Evolutionary conservation across 169 alveolate genomes (phyloP).

Genomic region (Eimeria maxima): DNA sequence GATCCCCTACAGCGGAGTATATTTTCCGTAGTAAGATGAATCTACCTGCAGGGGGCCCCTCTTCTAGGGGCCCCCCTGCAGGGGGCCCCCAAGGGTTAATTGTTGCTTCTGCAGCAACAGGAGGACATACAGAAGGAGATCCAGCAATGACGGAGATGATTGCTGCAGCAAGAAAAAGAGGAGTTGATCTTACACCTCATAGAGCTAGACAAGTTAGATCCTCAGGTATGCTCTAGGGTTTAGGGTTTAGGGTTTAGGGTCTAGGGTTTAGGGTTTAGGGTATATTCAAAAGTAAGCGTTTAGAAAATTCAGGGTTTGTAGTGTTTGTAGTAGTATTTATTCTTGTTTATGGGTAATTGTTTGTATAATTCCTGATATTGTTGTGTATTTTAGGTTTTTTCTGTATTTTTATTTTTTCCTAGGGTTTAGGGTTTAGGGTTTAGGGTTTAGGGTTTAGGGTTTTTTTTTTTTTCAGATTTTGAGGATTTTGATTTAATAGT

Average conservation of each 20-base stretch:
- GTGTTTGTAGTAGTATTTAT: too few relatives aligned
- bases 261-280: slow-evolving; percentile 17
- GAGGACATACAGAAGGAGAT: slow-evolving; percentile 60
- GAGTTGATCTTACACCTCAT: slow-evolving; percentile 51
- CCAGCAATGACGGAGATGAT: slow-evolving; percentile 66
- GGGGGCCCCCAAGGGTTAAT: neutral
- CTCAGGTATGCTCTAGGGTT: neutral
- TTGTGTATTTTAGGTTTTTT: too few relatives aligned
- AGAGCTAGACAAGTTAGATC: slow-evolving; percentile 34
- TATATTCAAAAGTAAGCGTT: neutral
- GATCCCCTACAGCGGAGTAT: slow-evolving; percentile 61
- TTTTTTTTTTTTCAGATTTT: slow-evolving; percentile 26
- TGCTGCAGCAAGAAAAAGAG: slow-evolving; percentile 17
- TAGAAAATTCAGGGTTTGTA: too few relatives aligned
- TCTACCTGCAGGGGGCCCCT: slow-evolving; percentile 7
- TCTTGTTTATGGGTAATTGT: too few relatives aligned
- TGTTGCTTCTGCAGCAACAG: slow-evolving; percentile 45
- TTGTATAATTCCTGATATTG: too few relatives aligned
- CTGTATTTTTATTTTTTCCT: too few relatives aligned
- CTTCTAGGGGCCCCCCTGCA: too few relatives aligned
- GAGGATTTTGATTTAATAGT: slow-evolving; percentile 24
- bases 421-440: slow-evolving; percentile 39
- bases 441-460: slow-evolving; percentile 4
- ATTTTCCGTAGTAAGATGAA: neutral
- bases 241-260: slow-evolving; percentile 43